phyloP scores from a whole-genome alignment of 2,329 filamentous ascomycete species.

The Epichloe baconii region DNA sequence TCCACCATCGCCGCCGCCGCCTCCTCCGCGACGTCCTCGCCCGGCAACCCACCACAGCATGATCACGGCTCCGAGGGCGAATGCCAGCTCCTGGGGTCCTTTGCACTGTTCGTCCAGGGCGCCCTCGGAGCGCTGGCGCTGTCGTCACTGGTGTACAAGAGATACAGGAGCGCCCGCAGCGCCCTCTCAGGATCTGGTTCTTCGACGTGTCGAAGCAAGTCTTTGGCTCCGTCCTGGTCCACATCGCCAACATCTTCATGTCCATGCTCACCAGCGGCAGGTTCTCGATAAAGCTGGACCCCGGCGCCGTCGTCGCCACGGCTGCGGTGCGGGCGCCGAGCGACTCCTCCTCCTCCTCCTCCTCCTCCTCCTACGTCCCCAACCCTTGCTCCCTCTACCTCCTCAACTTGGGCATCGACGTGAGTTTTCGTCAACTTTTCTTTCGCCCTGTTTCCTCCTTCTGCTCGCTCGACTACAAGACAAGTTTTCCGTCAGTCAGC shows the following conservation, averaged over 20 bases:
- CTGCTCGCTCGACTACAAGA: too few species aligned
- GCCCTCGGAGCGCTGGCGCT: slow-evolving; percentile 75
- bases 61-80: slow-evolving; percentile 50
- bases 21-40: slow-evolving; percentile 14
- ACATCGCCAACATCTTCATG: slow-evolving; percentile 89
- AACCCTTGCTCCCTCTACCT: slow-evolving; percentile 97
- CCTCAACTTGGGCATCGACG: slow-evolving; percentile 87
- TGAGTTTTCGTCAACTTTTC: slow-evolving; percentile 36
- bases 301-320: slow-evolving; percentile 20
- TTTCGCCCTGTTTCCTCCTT: neutral
- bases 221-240: slow-evolving; percentile 80
- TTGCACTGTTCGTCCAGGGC: slow-evolving; percentile 80
- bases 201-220: slow-evolving; percentile 98
- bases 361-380: slow-evolving; percentile 42
- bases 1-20: slow-evolving; percentile 14
- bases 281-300: slow-evolving; percentile 52
- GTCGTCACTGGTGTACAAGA: slow-evolving; percentile 80
- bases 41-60: slow-evolving; percentile 11
- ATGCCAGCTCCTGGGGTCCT: slow-evolving; percentile 78
- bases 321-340: slow-evolving; percentile 25
- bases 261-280: slow-evolving; percentile 86
- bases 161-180: slow-evolving; percentile 86
- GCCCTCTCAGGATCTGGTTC: slow-evolving; percentile 91
- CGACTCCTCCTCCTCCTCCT: slow-evolving; percentile 33
- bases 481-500: neutral